Evolutionary conservation across 345 rosid species (phyloP).

Genomic region (Camelina sativa): DNA sequence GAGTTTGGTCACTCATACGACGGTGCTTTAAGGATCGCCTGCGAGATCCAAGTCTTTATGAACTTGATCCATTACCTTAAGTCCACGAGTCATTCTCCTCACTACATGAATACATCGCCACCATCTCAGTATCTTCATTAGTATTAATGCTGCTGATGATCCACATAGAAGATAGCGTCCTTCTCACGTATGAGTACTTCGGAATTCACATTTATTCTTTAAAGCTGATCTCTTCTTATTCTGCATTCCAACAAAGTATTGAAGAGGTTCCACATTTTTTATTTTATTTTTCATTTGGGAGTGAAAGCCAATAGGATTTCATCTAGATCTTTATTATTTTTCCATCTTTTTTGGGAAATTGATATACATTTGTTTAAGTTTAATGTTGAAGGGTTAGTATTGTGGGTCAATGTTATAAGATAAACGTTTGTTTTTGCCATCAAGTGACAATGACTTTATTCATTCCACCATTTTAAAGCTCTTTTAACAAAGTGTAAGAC

Average conservation of each 20-base stretch:
- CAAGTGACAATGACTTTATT: neutral
- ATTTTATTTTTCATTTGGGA: neutral
- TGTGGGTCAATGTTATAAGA: slow-evolving; percentile 16
- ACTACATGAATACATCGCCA: neutral
- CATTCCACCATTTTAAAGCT: neutral
- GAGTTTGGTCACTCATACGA: slow-evolving; percentile 54
- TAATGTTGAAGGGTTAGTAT: slow-evolving; percentile 2
- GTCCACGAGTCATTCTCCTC: slow-evolving; percentile 43
- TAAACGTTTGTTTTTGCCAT: neutral
- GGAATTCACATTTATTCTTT: neutral
- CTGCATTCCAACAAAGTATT: neutral
- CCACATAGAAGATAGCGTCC: neutral
- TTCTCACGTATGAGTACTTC: neutral
- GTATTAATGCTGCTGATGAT: neutral
- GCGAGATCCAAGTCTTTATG: slow-evolving; percentile 53
- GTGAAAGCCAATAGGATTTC: slow-evolving; percentile 2
- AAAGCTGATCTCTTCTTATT: slow-evolving; percentile 5
- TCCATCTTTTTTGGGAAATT: slow-evolving; percentile 18
- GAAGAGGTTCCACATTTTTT: slow-evolving; percentile 2
- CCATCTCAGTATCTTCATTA: slow-evolving; percentile 28
- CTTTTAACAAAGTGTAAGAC: neutral
- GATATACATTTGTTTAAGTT: neutral
- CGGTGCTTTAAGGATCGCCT: slow-evolving; percentile 55
- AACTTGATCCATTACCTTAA: slow-evolving; percentile 52
- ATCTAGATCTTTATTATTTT: neutral